These are phyloP conservation scores for Aspergillus nanangensis DNA, from an alignment of 495 filamentous ascomycete genomes.

Conservation along the genomic window DNA sequence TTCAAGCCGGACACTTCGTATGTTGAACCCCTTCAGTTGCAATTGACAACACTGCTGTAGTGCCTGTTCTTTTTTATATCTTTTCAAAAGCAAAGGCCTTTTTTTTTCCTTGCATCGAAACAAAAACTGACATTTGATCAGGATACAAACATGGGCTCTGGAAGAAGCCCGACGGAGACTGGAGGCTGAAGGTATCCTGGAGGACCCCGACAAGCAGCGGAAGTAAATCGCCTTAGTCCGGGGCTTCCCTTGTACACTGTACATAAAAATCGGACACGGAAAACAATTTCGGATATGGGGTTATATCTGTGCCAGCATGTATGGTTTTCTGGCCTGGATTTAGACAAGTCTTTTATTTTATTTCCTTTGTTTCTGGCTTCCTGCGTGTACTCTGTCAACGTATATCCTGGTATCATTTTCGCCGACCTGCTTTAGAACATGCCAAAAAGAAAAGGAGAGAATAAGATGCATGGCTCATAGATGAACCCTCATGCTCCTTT, in stretches of 20 bases:
- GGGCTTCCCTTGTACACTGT: constrained; percentile 39
- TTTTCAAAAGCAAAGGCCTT: background rate
- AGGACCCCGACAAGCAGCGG: constrained; percentile 60
- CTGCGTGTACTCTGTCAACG: constrained; percentile 33
- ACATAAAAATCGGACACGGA: constrained; percentile 41
- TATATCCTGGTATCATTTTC: constrained; percentile 26
- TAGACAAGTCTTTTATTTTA: constrained; percentile 40
- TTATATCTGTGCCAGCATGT: constrained; percentile 29
- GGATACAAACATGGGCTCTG: constrained; percentile 98
- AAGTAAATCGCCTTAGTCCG: constrained; percentile 22
- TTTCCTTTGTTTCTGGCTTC: constrained; percentile 21
- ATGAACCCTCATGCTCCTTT: background rate
- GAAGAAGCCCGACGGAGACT: constrained; percentile 92
- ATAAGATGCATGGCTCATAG: background rate
- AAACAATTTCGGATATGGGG: constrained; percentile 27
- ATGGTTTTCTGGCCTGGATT: constrained; percentile 31
- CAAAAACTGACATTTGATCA: constrained; percentile 36
- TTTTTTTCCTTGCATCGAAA: background rate
- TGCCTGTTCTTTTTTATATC: too few relatives aligned
- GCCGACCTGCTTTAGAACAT: constrained; percentile 23
- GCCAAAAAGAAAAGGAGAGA: constrained; percentile 18
- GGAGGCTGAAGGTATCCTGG: constrained; percentile 90
- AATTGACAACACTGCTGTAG: too few relatives aligned
- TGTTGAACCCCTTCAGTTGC: constrained; percentile 35
- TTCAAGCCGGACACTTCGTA: constrained; percentile 99